Conservation (phyloP, 495 filamentous ascomycete species). For the Penicillium herquei region DNA sequence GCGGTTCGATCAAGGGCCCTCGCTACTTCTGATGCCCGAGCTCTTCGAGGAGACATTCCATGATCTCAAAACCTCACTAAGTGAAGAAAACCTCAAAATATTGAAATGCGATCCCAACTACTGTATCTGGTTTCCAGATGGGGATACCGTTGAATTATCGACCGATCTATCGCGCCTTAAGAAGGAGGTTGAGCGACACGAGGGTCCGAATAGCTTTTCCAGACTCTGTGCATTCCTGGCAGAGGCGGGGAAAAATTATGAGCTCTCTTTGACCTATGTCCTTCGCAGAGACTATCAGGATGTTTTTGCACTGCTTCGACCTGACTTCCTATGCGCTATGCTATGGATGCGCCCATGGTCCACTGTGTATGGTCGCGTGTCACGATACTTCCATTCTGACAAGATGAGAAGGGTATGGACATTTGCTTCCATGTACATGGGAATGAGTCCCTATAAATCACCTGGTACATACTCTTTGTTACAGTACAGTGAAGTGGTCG, state of each 20-base stretch:
- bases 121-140: slow-evolving; percentile 64
- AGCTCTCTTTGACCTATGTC: slow-evolving; percentile 58
- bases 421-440: slow-evolving; percentile 77
- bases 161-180: slow-evolving; percentile 55
- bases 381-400: slow-evolving; percentile 64
- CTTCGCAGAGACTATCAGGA: slow-evolving; percentile 61
- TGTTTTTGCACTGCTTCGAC: slow-evolving; percentile 48
- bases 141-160: slow-evolving; percentile 43
- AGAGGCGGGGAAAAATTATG: slow-evolving; percentile 64
- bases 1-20: slow-evolving; percentile 73
- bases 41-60: slow-evolving; percentile 62
- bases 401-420: slow-evolving; percentile 64
- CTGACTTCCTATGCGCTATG: slow-evolving; percentile 50
- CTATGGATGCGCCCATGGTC: slow-evolving; percentile 62
- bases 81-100: slow-evolving; percentile 57
- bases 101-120: slow-evolving; percentile 72
- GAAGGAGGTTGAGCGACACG: slow-evolving; percentile 60
- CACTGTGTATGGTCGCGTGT: slow-evolving; percentile 57
- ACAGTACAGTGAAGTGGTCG: slow-evolving; percentile 69
- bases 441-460: slow-evolving; percentile 71
- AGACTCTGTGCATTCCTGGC: slow-evolving; percentile 59
- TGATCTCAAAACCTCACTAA: slow-evolving; percentile 60
- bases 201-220: slow-evolving; percentile 62
- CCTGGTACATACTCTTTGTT: slow-evolving; percentile 69
- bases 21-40: slow-evolving; percentile 63